phyloP scores from a whole-genome alignment of 2,329 filamentous ascomycete genomes.

The Neocucurbitaria cava region DNA sequence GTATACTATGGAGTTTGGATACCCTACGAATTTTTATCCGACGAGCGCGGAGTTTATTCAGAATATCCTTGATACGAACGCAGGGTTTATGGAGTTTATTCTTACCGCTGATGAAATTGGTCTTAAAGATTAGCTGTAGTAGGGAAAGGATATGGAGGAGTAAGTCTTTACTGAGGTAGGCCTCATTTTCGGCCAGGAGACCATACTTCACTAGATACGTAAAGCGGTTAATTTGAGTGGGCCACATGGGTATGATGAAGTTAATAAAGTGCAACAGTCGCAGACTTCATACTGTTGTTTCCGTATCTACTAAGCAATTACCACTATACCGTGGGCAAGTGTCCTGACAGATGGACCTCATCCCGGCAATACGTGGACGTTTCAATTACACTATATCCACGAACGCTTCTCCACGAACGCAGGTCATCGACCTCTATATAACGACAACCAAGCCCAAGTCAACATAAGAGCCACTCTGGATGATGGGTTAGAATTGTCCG shows the following conservation, averaged over 20 bases:
- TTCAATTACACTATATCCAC: too few species aligned
- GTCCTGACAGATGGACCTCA: too few species aligned
- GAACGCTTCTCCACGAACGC: not conserved
- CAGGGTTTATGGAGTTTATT: slow-evolving; percentile 52
- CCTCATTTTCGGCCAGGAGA: too few species aligned
- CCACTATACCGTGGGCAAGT: not conserved
- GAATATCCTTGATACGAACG: slow-evolving; percentile 53
- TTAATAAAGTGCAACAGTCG: not conserved
- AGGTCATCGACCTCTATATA: not conserved
- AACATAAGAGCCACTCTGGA: not conserved
- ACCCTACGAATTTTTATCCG: slow-evolving; percentile 52
- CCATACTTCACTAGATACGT: too few species aligned
- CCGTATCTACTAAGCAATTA: not conserved
- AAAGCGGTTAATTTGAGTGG: too few species aligned
- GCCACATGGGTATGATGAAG: not conserved
- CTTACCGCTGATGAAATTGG: slow-evolving; percentile 45
- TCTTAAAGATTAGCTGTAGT: slow-evolving; percentile 24
- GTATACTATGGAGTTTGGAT: slow-evolving; percentile 52
- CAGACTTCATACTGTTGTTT: not conserved
- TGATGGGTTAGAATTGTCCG: not conserved
- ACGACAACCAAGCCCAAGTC: not conserved
- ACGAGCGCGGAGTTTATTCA: slow-evolving; percentile 49
- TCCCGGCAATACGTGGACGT: too few species aligned
- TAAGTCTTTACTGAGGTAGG: too few species aligned
- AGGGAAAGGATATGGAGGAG: too few species aligned